Conservation (phyloP, 2,329 filamentous ascomycete genomes). For the Fusarium oxysporum region DNA sequence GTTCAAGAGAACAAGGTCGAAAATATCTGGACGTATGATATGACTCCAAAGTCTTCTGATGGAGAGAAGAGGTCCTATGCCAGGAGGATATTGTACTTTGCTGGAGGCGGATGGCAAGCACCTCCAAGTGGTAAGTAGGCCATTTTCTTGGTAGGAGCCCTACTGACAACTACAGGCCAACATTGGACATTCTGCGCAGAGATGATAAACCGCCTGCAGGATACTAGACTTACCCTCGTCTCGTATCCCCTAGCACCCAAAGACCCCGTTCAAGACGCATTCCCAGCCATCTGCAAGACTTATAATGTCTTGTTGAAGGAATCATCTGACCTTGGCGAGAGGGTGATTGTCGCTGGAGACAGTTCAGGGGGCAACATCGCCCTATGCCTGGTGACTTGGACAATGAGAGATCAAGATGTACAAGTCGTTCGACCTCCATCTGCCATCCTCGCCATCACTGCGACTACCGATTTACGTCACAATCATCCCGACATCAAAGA, state of each 20-base stretch:
- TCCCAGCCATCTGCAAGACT: conserved; percentile 60
- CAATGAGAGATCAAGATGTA: conserved; percentile 46
- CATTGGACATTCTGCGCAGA: conserved; percentile 65
- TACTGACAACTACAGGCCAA: not conserved
- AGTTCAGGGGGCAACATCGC: conserved; percentile 67
- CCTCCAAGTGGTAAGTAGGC: conserved; percentile 55
- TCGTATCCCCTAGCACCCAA: conserved; percentile 66
- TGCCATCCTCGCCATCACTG: conserved; percentile 54
- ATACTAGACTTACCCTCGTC: conserved; percentile 59
- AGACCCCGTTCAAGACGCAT: conserved; percentile 59
- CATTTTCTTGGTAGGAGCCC: accelerated
- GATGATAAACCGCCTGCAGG: conserved; percentile 55
- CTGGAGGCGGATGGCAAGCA: conserved; percentile 66
- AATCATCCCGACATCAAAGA: conserved; percentile 27
- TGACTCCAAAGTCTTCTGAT: not conserved
- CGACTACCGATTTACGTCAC: conserved; percentile 55
- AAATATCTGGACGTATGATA: conserved; percentile 45
- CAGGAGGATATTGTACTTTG: conserved; percentile 62
- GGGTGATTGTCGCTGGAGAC: conserved; percentile 64
- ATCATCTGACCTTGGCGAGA: conserved; percentile 52
- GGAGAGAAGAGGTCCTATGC: conserved; percentile 29
- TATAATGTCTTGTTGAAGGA: conserved; percentile 56
- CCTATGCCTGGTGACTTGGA: conserved; percentile 50
- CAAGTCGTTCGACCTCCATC: conserved; percentile 49
- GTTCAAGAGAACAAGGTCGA: conserved; percentile 37